Percentiles rank a stretch among this genome's conserved stretches.
These are phyloP conservation scores for Crithidia sp. DNA, from an alignment of 208 protist genomes.

Conservation along the genomic window DNA sequence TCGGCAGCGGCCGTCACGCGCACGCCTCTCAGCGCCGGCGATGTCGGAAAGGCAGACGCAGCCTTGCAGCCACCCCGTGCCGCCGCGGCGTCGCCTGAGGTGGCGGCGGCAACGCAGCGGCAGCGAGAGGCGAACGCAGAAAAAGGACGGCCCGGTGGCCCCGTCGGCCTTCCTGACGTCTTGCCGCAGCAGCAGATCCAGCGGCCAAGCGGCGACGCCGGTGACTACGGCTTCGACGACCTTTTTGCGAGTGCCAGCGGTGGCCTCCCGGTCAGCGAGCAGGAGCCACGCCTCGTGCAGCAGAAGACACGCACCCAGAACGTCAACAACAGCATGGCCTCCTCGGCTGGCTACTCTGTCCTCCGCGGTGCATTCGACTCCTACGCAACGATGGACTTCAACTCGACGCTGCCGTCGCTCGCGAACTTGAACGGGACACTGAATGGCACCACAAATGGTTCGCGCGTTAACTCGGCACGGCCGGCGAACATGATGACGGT, in stretches of 20 bases:
- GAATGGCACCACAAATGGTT: background rate
- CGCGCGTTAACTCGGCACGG: background rate
- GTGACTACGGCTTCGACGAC: background rate
- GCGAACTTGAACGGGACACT: background rate
- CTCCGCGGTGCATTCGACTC: constrained; percentile 10
- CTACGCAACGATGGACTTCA: constrained; percentile 5
- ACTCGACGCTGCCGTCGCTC: constrained; percentile 9
- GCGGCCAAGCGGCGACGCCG: background rate
- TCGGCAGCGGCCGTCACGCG: background rate
- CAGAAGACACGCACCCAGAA: background rate
- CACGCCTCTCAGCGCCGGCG: background rate
- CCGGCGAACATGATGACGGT: constrained; percentile 10
- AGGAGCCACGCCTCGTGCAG: background rate
- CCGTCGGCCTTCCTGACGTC: background rate
- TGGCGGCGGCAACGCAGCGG: background rate
- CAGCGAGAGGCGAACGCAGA: background rate
- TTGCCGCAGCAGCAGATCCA: background rate
- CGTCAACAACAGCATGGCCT: constrained; percentile 6
- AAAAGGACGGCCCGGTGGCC: too few relatives aligned
- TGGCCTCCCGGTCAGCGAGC: background rate
- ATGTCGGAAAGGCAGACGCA: too few relatives aligned
- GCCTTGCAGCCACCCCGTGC: background rate
- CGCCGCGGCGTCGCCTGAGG: background rate
- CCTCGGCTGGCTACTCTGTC: constrained; percentile 13
- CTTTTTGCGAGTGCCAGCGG: background rate